These are phyloP conservation scores for Calonectria leucothoes DNA, from an alignment of 2,329 filamentous ascomycete species.

Conservation along the genomic window DNA sequence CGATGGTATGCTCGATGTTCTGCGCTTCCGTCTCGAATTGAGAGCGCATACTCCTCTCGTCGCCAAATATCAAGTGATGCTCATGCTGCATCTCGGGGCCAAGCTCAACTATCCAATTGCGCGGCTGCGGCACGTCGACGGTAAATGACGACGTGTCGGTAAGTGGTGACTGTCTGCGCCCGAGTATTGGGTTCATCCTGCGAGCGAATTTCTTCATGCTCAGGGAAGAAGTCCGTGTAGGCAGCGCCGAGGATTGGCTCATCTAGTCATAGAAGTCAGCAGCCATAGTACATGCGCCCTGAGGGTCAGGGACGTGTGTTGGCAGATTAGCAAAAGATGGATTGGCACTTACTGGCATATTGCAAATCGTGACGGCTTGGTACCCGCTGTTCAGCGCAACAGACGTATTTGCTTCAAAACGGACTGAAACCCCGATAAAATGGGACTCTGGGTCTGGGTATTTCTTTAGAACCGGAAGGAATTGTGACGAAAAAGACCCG, in stretches of 20 bases:
- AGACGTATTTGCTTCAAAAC: background rate
- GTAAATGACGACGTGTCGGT: background rate
- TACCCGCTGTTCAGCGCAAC: background rate
- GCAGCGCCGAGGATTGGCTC: background rate
- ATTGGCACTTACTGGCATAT: background rate
- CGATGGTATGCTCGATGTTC: constrained; percentile 14
- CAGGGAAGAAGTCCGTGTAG: background rate
- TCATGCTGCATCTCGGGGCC: background rate
- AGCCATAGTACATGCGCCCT: background rate
- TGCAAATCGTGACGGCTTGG: background rate
- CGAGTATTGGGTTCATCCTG: background rate
- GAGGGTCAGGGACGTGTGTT: no score
- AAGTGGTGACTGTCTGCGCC: background rate
- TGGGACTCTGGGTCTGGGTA: background rate
- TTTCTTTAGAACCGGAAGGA: background rate
- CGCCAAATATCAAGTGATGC: background rate
- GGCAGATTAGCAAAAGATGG: no score
- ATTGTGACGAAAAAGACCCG: background rate
- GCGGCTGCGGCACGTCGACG: background rate
- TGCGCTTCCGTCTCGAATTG: background rate
- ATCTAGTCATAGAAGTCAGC: background rate
- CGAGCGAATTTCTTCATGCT: background rate
- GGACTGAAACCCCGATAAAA: background rate
- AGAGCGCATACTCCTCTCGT: background rate
- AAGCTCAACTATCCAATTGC: background rate